Conservation (phyloP, 2,329 filamentous ascomycete species). For the Xylariaceae sp. region DNA sequence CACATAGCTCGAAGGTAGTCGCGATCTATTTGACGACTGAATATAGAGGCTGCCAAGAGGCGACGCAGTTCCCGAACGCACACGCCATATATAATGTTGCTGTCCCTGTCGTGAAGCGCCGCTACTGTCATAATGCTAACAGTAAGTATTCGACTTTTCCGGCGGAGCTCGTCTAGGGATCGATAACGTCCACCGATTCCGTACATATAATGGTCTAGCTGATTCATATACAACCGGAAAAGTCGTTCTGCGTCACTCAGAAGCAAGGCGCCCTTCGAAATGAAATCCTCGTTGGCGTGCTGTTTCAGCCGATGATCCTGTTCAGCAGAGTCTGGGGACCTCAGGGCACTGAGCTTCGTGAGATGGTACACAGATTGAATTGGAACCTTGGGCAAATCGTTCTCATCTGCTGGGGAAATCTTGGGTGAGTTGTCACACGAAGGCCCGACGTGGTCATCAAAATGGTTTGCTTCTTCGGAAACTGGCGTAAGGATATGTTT, state of each 20-base stretch:
- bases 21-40: slow-evolving; percentile 29
- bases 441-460: slow-evolving; percentile 9
- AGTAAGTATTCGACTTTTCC: slow-evolving; percentile 50
- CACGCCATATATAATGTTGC: slow-evolving; percentile 9
- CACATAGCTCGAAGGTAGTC: slow-evolving; percentile 57
- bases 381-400: slow-evolving; percentile 32
- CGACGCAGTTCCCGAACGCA: slow-evolving; percentile 18
- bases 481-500: slow-evolving; percentile 7
- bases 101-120: slow-evolving; percentile 30
- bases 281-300: slow-evolving; percentile 33
- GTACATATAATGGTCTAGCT: slow-evolving; percentile 47
- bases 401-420: slow-evolving; percentile 23
- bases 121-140: slow-evolving; percentile 44
- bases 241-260: slow-evolving; percentile 46
- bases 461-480: slow-evolving; percentile 9
- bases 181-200: slow-evolving; percentile 45
- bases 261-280: slow-evolving; percentile 39
- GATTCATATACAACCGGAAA: slow-evolving; percentile 45
- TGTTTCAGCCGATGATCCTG: slow-evolving; percentile 1
- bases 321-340: slow-evolving; percentile 26
- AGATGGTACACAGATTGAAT: slow-evolving; percentile 36
- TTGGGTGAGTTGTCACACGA: slow-evolving; percentile 23
- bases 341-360: slow-evolving; percentile 32
- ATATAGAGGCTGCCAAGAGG: slow-evolving; percentile 25
- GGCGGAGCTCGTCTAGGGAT: slow-evolving; percentile 47